These are phyloP conservation scores for Stephania japonica DNA, from an alignment of 164 flowering plant genomes.

Conservation along the genomic window DNA sequence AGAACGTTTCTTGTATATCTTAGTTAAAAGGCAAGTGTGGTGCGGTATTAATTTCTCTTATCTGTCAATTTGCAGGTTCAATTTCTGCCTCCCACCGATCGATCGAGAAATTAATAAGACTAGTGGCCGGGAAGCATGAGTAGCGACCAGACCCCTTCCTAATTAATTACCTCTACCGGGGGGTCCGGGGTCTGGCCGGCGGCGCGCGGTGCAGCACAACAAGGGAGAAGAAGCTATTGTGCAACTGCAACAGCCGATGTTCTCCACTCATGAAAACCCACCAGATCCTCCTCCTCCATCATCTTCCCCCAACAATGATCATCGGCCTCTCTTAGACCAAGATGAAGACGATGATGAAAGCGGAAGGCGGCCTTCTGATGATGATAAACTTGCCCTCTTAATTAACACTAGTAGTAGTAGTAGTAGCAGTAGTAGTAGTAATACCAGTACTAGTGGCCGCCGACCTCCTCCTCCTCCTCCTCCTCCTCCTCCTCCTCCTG, in stretches of 20 bases:
- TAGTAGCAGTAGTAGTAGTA: slow-evolving; percentile 18
- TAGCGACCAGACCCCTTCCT: too few species aligned
- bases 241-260: slow-evolving; percentile 51
- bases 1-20: slow-evolving; percentile 15
- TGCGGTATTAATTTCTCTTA: slow-evolving; percentile 15
- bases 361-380: slow-evolving; percentile 5
- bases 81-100: neutral
- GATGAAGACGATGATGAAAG: too few species aligned
- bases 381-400: slow-evolving; percentile 25
- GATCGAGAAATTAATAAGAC: neutral
- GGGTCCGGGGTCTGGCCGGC: neutral
- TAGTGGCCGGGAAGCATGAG: too few species aligned
- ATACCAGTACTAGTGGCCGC: slow-evolving; percentile 18
- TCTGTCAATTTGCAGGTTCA: slow-evolving; percentile 4
- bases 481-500: too few species aligned
- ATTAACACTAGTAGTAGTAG: slow-evolving; percentile 42
- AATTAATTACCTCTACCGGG: too few species aligned
- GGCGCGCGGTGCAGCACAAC: slow-evolving; percentile 51
- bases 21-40: too few species aligned
- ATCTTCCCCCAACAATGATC: slow-evolving; percentile 37
- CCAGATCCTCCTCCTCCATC: slow-evolving; percentile 71
- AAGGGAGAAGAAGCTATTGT: slow-evolving; percentile 42
- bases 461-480: too few species aligned
- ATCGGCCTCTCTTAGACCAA: slow-evolving; percentile 9
- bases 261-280: slow-evolving; percentile 63